phyloP scores from a whole-genome alignment of 2,329 filamentous ascomycete genomes.

The Magnaporthales sp. region DNA sequence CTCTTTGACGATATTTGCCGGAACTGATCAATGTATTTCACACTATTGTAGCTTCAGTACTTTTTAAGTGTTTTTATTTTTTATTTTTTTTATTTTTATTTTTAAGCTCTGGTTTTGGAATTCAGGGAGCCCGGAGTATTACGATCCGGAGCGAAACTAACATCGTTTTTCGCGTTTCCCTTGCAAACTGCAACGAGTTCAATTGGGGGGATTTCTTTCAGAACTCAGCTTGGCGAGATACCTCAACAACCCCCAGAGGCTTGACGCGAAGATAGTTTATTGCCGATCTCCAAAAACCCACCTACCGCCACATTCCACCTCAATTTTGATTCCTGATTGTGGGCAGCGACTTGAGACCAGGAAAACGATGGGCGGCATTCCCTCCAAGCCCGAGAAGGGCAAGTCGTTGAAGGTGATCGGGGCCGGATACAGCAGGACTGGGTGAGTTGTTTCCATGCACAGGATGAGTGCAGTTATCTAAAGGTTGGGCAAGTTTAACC shows the following conservation, averaged over 20 bases:
- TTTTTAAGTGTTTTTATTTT: not conserved
- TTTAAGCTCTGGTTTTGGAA: not conserved
- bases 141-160: not conserved
- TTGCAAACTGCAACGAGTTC: not conserved
- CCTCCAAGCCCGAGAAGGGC: constrained; percentile 22
- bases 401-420: constrained; percentile 30
- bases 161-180: not conserved
- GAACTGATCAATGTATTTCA: not conserved
- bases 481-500: too few relatives aligned
- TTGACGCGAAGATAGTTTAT: not conserved
- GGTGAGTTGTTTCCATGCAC: too few relatives aligned
- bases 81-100: not conserved
- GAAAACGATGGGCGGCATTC: constrained; percentile 17
- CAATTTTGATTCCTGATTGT: not conserved
- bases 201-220: not conserved
- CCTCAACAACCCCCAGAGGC: not conserved
- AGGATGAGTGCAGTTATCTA: too few relatives aligned
- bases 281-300: not conserved
- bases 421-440: constrained; percentile 35
- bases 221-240: not conserved
- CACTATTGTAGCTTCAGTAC: too few relatives aligned
- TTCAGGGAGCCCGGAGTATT: not conserved
- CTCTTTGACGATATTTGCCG: not conserved
- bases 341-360: too few relatives aligned
- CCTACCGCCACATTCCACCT: not conserved